A percentile compares a stretch with the other conserved stretches of the same genome.
These are phyloP conservation scores for Pittosporum tobira DNA, from an alignment of 129 eudicot genomes.

Conservation along the genomic window DNA sequence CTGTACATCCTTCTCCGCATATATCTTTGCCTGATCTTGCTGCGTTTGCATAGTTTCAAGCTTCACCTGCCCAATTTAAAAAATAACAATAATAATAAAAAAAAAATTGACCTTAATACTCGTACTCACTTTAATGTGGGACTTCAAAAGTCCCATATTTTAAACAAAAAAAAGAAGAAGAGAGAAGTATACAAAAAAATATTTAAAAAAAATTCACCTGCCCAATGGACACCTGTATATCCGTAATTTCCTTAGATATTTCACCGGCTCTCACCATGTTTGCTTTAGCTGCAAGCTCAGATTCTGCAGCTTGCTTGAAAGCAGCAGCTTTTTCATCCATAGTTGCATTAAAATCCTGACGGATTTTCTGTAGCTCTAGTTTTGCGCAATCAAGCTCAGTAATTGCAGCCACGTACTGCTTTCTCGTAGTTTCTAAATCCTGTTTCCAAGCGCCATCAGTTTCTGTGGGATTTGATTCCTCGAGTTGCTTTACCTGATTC, in stretches of 20 bases:
- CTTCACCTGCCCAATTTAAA: too few relatives aligned
- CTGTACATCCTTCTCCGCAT: conserved; percentile 55
- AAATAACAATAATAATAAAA: too few relatives aligned
- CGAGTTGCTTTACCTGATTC: conserved; percentile 45
- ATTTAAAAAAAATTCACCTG: too few relatives aligned
- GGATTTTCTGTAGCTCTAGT: conserved; percentile 52
- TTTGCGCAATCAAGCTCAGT: conserved; percentile 69
- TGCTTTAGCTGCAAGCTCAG: conserved; percentile 42
- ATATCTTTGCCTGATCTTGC: conserved; percentile 47
- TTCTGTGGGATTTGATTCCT: conserved; percentile 24
- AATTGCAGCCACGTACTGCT: conserved; percentile 40
- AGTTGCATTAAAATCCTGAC: conserved; percentile 46
- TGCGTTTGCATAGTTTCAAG: conserved; percentile 41
- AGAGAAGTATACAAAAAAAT: too few relatives aligned
- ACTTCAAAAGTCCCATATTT: too few relatives aligned
- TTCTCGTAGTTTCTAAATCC: conserved; percentile 37
- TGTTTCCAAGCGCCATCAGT: conserved; percentile 19
- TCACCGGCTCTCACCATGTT: conserved; percentile 47
- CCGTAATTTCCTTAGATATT: conserved; percentile 49
- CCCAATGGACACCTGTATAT: conserved; percentile 40
- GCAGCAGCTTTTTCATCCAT: conserved; percentile 41
- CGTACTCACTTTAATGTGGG: too few relatives aligned
- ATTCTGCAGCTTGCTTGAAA: conserved; percentile 45
- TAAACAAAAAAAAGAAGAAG: too few relatives aligned
- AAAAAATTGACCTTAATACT: too few relatives aligned